Conservation (phyloP, 78 protist genomes). For the Dictyostelium citrinum region DNA sequence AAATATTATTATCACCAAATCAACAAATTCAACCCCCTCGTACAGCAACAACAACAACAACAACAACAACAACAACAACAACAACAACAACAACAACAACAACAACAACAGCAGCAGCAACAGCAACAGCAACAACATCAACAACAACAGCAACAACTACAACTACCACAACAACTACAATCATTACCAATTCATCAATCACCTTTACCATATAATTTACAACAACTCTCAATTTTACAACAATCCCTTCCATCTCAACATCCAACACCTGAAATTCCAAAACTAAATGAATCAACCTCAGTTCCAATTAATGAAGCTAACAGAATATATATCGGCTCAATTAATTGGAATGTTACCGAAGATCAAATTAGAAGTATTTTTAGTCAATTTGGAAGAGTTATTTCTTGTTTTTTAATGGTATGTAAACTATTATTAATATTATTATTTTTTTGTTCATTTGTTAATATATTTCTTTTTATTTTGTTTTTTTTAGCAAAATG, state of each 20-base stretch:
- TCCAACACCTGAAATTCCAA: background rate
- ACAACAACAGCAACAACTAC: background rate
- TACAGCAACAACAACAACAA: background rate
- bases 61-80: background rate
- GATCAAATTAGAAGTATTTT: slow-evolving; percentile 32
- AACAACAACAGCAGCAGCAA: background rate
- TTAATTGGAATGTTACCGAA: slow-evolving; percentile 68
- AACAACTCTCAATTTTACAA: background rate
- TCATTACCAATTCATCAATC: background rate
- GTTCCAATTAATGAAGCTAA: background rate
- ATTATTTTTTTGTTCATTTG: background rate
- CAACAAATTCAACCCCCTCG: background rate
- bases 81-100: background rate
- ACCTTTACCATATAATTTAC: background rate
- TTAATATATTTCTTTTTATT: background rate
- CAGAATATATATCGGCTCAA: slow-evolving; percentile 65
- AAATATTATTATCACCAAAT: background rate
- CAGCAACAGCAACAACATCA: background rate
- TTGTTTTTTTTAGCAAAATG: slow-evolving; percentile 19
- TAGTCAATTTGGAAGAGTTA: slow-evolving; percentile 39
- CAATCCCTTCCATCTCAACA: background rate
- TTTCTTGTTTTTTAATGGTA: slow-evolving; percentile 45
- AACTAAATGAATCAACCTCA: background rate
- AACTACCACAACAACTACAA: background rate
- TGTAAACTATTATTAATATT: background rate